Evolutionary conservation across 75 land plant species (phyloP).

Genomic region (Cunninghamia lanceolata): DNA sequence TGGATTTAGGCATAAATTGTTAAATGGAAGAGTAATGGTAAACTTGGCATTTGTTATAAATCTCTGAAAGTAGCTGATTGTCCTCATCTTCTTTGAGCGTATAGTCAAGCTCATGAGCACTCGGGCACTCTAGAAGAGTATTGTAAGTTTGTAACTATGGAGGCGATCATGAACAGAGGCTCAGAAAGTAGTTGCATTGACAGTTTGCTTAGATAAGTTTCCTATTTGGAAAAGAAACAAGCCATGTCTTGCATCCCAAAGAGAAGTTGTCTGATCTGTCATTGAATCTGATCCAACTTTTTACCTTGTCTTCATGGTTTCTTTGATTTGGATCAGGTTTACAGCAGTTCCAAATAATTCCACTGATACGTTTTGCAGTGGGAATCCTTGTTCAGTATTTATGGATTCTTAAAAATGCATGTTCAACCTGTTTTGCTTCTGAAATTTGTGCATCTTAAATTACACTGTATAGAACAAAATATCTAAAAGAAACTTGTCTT

Average conservation of each 20-base stretch:
- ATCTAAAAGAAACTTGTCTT: neutral
- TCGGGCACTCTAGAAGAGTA: neutral
- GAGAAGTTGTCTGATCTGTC: neutral
- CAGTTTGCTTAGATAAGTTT: neutral
- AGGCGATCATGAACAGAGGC: neutral
- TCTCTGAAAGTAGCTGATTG: neutral
- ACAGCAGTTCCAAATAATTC: neutral
- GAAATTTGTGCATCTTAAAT: neutral
- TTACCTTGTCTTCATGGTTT: neutral
- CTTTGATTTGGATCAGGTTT: neutral
- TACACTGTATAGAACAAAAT: neutral
- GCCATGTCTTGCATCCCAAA: neutral
- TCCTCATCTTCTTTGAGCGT: neutral
- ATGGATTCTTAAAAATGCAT: neutral
- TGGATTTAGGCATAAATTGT: neutral
- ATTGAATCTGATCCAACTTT: too few species aligned
- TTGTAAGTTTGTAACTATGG: neutral
- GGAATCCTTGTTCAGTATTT: neutral
- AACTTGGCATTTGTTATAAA: neutral
- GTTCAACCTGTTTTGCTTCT: neutral
- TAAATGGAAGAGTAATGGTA: neutral
- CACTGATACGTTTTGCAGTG: neutral
- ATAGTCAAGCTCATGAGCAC: neutral
- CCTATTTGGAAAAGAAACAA: neutral
- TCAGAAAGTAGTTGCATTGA: neutral